Evolutionary conservation across 345 rosid species (phyloP), one percentile per base, ranked within the genome.

Genomic region (Clarkia xantiana): DNA sequence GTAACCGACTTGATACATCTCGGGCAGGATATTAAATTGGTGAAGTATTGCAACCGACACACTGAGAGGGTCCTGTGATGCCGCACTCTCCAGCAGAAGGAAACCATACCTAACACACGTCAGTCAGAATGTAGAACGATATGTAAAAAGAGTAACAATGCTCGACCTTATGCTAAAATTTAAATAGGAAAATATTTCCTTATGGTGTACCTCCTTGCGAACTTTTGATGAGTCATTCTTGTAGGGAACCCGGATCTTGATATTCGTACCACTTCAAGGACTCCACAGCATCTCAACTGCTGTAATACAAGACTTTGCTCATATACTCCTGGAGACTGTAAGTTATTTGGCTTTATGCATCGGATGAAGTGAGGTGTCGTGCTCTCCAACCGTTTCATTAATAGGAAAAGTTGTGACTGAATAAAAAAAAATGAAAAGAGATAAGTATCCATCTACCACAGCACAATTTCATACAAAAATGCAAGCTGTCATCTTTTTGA

Each of bases 1-100:
- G 73, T 86, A 91, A 61, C 98, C 96, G 71, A 86, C 98, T 81
- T 86, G 96, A 70, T 86, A 86, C 96, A 91, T 86, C 79, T 91
- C 98, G 2, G 96, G 96, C 74, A 84, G 76, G 59, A 91, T 84
- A 62, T 81, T 76, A 51, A 91, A 86, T 65, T 91, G 98, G 67
- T 91, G 96, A 67, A 91, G 98, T 65, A 91, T 91, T 39, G 98
- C 98, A 67, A 91, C 94, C 22, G 98, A 86, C 54, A 91, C 95
- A 56, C 87, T 72, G 52, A 91, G 90, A 42, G 98, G 91, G 61
- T 91, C 98, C 73, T 75, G 84, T 40, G 89, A 74, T 42, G 89
- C 79, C 58, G 71, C 75, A 59, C 68, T 75, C 61, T 78, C 95
- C 76, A 84, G 63, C 64, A 91, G 72, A 62, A 91, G 95, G 71